Percentiles rank a stretch among this genome's conserved stretches.
These are phyloP conservation scores for Selenicereus undatus DNA, from an alignment of 148 eudicot genomes.

Conservation along the genomic window DNA sequence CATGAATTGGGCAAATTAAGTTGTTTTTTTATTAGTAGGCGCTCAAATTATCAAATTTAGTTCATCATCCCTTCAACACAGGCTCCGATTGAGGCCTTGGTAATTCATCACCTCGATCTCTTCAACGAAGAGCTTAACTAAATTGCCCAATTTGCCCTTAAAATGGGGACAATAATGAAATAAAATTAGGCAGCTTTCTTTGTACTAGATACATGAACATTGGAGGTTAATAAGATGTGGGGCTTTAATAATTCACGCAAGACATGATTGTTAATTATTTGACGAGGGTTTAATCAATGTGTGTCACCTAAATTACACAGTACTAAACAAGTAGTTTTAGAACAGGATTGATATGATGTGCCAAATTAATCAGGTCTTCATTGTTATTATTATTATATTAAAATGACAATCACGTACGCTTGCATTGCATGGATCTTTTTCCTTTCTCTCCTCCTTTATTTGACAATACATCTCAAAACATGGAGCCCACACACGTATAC, in stretches of 20 bases:
- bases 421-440: constrained; percentile 1
- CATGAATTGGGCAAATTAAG: too few relatives aligned
- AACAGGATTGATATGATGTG: background rate
- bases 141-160: too few relatives aligned
- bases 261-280: constrained; percentile 18
- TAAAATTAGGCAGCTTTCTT: background rate
- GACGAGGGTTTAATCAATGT: constrained; percentile 8
- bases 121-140: too few relatives aligned
- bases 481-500: constrained; percentile 17
- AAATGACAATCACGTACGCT: background rate
- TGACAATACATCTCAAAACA: constrained; percentile 9
- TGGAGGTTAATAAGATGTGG: constrained; percentile 14
- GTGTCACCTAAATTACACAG: background rate
- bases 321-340: background rate
- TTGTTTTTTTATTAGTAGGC: too few relatives aligned
- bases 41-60: too few relatives aligned
- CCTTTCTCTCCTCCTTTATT: background rate
- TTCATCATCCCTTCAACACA: too few relatives aligned
- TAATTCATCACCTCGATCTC: too few relatives aligned
- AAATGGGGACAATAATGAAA: too few relatives aligned
- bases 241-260: constrained; percentile 10
- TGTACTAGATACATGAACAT: background rate
- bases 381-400: background rate
- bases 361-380: background rate
- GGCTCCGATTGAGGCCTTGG: too few relatives aligned